Conservation (phyloP, 352 stramenopile species). For the Peronospora farinosa region DNA sequence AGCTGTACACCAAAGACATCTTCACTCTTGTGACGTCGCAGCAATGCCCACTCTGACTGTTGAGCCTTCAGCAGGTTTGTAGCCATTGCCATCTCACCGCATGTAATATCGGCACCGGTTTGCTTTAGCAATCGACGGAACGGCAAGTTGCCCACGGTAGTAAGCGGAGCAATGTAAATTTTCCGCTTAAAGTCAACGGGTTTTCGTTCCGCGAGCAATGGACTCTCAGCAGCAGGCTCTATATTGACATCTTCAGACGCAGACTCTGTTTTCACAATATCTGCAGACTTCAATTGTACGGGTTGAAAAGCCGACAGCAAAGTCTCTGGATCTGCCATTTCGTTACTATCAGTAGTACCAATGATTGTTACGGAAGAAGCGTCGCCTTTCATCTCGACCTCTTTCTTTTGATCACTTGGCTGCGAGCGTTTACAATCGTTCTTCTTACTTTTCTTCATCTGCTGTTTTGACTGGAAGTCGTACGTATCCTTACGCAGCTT, state of each 20-base stretch:
- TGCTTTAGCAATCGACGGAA: conserved; percentile 97
- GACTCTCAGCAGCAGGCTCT: conserved; percentile 37
- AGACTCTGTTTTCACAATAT: not conserved
- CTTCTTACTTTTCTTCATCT: conserved; percentile 57
- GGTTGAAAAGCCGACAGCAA: not conserved
- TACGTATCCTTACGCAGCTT: conserved; percentile 91
- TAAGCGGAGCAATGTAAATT: conserved; percentile 98
- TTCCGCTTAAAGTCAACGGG: conserved; percentile 96
- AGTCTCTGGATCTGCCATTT: not conserved
- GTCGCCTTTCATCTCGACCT: conserved; percentile 6
- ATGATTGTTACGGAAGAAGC: not conserved
- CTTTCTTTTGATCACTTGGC: conserved; percentile 21
- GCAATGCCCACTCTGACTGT: conserved; percentile 94
- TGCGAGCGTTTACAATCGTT: conserved; percentile 36
- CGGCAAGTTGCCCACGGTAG: conserved; percentile 98
- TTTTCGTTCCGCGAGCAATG: conserved; percentile 73
- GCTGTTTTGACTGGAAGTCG: conserved; percentile 77
- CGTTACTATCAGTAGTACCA: conserved; percentile 1
- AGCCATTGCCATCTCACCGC: conserved; percentile 97
- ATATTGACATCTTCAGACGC: conserved; percentile 10
- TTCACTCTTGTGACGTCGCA: conserved; percentile 94
- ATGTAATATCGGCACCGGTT: conserved; percentile 98
- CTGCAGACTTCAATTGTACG: conserved; percentile 1
- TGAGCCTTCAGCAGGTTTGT: conserved; percentile 92
- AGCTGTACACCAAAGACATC: conserved; percentile 99